Evolutionary conservation across 2,329 filamentous ascomycete genomes (phyloP).

Genomic region (Fusarium oxysporum): DNA sequence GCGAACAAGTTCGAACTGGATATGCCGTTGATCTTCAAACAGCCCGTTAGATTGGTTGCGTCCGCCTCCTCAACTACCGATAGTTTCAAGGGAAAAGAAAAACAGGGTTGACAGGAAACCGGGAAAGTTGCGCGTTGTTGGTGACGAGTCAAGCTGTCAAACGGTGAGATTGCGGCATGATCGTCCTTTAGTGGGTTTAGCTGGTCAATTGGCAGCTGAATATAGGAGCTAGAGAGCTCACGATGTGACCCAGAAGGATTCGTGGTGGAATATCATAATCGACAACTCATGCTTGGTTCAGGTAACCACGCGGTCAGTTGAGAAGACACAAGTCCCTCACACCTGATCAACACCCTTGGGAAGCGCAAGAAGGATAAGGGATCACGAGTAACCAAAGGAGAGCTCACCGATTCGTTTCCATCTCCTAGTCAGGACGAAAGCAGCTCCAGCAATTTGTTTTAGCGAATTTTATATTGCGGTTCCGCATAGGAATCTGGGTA

Average conservation of each 20-base stretch:
- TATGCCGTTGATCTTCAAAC: background rate
- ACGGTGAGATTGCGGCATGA: conserved; percentile 20
- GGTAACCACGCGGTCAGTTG: background rate
- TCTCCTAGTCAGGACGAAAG: background rate
- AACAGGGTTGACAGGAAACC: conserved; percentile 19
- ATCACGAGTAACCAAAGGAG: conserved; percentile 2
- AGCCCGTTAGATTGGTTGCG: background rate
- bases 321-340: background rate
- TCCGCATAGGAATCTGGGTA: conserved; percentile 1
- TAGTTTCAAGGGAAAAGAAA: conserved; percentile 9
- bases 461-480: conserved; percentile 13
- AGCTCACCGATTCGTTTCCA: background rate
- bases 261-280: conserved; percentile 19
- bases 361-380: background rate
- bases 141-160: conserved; percentile 37
- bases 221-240: conserved; percentile 12
- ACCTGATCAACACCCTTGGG: background rate
- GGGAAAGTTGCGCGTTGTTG: conserved; percentile 11
- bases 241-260: conserved; percentile 24
- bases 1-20: background rate
- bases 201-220: conserved; percentile 18
- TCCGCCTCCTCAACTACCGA: conserved; percentile 21
- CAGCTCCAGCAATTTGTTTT: background rate
- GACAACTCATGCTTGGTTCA: conserved; percentile 17
- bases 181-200: conserved; percentile 18